Conservation (phyloP, 2,329 filamentous ascomycete species). For the Xylariaceae sp. region DNA sequence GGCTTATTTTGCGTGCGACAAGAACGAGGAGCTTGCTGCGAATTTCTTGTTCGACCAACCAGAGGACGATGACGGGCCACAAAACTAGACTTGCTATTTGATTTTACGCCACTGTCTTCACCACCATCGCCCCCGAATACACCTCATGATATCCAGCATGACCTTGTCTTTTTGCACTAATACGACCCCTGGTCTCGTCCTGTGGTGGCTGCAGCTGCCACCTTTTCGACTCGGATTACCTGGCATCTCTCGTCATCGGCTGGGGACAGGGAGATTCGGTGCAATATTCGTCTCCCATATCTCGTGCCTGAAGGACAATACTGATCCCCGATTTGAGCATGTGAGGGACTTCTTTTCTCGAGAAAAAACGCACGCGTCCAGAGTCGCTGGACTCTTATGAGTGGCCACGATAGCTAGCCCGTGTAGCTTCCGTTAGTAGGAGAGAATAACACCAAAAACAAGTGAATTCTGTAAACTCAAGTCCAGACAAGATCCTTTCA, state of each 20-base stretch:
- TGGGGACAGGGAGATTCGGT: too few relatives aligned
- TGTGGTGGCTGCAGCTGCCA: neutral
- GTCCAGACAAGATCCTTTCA: too few relatives aligned
- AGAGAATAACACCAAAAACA: conserved; percentile 7
- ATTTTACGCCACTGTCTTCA: too few relatives aligned
- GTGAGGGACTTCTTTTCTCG: too few relatives aligned
- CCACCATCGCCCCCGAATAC: conserved; percentile 4
- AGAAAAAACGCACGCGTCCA: too few relatives aligned
- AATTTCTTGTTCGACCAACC: conserved; percentile 98
- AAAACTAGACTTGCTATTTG: conserved; percentile 32
- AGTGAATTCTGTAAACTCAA: conserved; percentile 1
- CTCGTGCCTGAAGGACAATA: too few relatives aligned
- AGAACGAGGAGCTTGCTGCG: conserved; percentile 96
- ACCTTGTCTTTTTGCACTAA: conserved; percentile 1
- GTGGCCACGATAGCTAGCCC: too few relatives aligned
- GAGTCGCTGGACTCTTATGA: too few relatives aligned
- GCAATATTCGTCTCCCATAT: too few relatives aligned
- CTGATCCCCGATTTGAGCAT: too few relatives aligned
- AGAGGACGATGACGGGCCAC: conserved; percentile 66
- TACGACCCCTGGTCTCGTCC: neutral
- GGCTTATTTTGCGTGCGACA: conserved; percentile 98
- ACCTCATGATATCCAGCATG: conserved; percentile 3
- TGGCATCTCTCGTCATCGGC: too few relatives aligned
- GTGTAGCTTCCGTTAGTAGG: neutral
- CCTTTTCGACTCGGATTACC: neutral